Base-by-base conservation (phyloP, 2,329 filamentous ascomycete species). In the Sarocladium kiliense region DNA sequence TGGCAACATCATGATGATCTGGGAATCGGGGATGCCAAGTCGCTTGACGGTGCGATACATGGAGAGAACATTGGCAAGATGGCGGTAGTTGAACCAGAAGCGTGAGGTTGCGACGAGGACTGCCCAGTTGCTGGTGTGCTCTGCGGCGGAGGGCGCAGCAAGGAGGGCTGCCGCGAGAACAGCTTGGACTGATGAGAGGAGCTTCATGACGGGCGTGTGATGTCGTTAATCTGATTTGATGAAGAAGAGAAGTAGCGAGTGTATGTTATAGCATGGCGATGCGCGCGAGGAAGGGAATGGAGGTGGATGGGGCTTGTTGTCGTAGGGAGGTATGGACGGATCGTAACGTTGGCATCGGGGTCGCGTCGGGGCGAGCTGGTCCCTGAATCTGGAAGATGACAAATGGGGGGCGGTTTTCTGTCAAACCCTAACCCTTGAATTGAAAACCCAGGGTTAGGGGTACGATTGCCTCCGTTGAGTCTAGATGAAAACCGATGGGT, bases 11-110 rank as follows among this genome's bases (percentile, higher is more conserved):
- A 99, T 88, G 69, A 99, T 97, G 74, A 99, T 99, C 71, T 99
- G 94, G 53, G 91, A 96, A 73, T 99, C 94, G 34, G 94, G 94
- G 58, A 99, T 99, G 49, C 94, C 94, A 36, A 99, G 85, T 12
- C 94, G 89, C 77, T 99, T 99, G 60, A 99, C 94, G 56, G 94
- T 99, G 57, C 94, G 90, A 75, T 99, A 99, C 60, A 99, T 86
- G 57, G 93, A 97, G 58, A 99, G 85, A 18, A 96, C 94, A 75
- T 99, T 99, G 71, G 94, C 92, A 54, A 99, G 87, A 72, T 99
- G 94, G 56, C 94, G 89, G 74, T 99, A 99, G 76, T 99, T 99
- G 85, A 99, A 99, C 94, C 94, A 99, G 80, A 99, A 99, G 54
- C 94, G 89, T 54, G 94, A 99, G 5, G 94, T 99, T 61, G 89